phyloP scores from a whole-genome alignment of 805 yeast genomes.

The Wickerhamomyces bisporus region DNA sequence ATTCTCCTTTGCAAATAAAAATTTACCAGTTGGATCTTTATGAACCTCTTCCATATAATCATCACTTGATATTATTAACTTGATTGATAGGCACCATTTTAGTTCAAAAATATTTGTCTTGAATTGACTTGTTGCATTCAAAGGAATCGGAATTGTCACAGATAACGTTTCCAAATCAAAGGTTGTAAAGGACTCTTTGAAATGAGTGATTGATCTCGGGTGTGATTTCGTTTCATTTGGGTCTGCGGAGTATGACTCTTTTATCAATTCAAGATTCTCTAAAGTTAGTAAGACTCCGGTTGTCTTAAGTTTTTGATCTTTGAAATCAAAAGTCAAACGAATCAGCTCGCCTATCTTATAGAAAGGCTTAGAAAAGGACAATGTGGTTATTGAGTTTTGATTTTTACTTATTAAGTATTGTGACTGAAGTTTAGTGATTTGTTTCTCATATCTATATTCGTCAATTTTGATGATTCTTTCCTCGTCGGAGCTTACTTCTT shows the following conservation, averaged over 20 bases:
- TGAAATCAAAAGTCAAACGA: constrained; percentile 30
- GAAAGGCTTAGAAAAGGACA: constrained; percentile 34
- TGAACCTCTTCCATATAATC: constrained; percentile 21
- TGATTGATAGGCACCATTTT: constrained; percentile 33
- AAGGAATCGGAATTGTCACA: constrained; percentile 30
- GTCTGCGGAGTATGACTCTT: constrained; percentile 24
- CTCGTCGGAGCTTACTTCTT: constrained; percentile 5
- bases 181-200: constrained; percentile 26
- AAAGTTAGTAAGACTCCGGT: constrained; percentile 32
- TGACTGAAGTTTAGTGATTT: constrained; percentile 24
- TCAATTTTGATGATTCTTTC: constrained; percentile 10
- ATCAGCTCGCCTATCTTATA: constrained; percentile 44
- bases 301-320: constrained; percentile 24
- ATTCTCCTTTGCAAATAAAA: constrained; percentile 28
- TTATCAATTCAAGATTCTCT: constrained; percentile 31
- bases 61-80: constrained; percentile 29
- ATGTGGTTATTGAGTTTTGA: constrained; percentile 34
- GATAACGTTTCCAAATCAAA: constrained; percentile 25
- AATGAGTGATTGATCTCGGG: constrained; percentile 20
- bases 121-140: constrained; percentile 33
- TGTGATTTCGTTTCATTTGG: constrained; percentile 4
- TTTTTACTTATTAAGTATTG: constrained; percentile 37
- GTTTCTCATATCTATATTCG: constrained; percentile 17
- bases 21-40: constrained; percentile 32
- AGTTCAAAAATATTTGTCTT: constrained; percentile 34